A percentile compares a stretch with the other conserved stretches of the same genome.
These are phyloP conservation scores for Chaetomium sp. DNA, from an alignment of 2,329 filamentous ascomycete genomes.

Conservation along the genomic window DNA sequence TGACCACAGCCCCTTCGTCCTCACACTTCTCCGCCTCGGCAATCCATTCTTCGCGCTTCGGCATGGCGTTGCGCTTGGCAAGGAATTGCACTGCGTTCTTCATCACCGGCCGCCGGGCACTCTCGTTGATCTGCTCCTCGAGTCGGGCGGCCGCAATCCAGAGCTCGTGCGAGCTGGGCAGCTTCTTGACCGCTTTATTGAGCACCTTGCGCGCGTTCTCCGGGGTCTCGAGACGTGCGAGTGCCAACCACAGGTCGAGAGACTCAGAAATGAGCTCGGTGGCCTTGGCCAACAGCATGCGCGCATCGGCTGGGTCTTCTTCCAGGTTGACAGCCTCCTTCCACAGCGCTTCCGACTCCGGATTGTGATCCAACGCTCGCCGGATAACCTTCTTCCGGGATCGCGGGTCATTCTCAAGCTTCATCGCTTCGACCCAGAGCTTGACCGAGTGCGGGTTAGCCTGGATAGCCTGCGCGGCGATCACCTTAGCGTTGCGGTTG, in stretches of 20 bases:
- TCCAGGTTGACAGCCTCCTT: constrained; percentile 95
- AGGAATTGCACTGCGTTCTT: constrained; percentile 85
- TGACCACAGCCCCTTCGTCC: constrained; percentile 78
- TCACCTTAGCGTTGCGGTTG: constrained; percentile 87
- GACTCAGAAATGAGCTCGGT: constrained; percentile 92
- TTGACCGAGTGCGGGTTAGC: constrained; percentile 82
- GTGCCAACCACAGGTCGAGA: constrained; percentile 88
- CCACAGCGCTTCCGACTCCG: constrained; percentile 94
- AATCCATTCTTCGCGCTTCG: constrained; percentile 96
- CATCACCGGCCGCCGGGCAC: constrained; percentile 82
- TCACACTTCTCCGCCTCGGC: constrained; percentile 91
- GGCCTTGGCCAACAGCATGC: constrained; percentile 83
- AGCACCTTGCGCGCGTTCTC: constrained; percentile 92
- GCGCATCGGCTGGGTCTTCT: constrained; percentile 81
- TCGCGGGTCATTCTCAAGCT: constrained; percentile 71
- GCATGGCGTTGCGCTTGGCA: constrained; percentile 88
- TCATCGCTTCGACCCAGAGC: constrained; percentile 94
- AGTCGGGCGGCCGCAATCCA: constrained; percentile 93
- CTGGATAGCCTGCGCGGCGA: constrained; percentile 88
- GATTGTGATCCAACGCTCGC: constrained; percentile 85
- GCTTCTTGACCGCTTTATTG: constrained; percentile 88
- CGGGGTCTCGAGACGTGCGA: constrained; percentile 81
- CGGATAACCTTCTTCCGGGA: constrained; percentile 90
- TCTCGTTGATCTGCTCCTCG: constrained; percentile 79
- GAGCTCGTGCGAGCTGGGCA: constrained; percentile 88